These are phyloP conservation scores for Datura wrightii DNA, from an alignment of 257 asterid species.

Conservation along the genomic window DNA sequence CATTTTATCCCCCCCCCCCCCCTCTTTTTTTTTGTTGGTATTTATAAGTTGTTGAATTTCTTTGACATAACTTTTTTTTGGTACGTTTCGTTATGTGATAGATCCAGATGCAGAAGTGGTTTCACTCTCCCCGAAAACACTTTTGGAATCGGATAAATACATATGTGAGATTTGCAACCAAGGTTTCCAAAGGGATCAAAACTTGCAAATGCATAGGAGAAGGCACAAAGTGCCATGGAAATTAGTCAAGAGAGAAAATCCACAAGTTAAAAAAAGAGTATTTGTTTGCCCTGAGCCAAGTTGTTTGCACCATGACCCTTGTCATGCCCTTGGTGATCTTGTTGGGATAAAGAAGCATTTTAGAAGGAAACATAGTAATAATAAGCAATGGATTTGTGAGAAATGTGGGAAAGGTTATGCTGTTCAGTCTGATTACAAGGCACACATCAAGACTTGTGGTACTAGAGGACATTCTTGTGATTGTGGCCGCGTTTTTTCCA, in stretches of 20 bases:
- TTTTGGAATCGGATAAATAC: conserved; percentile 39
- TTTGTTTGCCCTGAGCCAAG: conserved; percentile 78
- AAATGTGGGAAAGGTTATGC: conserved; percentile 75
- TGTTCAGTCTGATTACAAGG: conserved; percentile 74
- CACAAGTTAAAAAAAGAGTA: conserved; percentile 63
- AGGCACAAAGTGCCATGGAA: conserved; percentile 42
- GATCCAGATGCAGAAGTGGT: conserved; percentile 44
- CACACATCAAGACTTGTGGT: conserved; percentile 79
- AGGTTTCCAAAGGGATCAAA: conserved; percentile 44
- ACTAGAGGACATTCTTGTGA: conserved; percentile 79
- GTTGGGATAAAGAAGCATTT: conserved; percentile 81
- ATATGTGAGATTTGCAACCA: conserved; percentile 43
- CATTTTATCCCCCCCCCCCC: too few relatives aligned
- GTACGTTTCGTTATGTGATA: neutral
- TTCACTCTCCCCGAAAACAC: conserved; percentile 38
- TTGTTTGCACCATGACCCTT: conserved; percentile 76
- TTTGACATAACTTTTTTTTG: neutral
- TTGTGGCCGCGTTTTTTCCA: conserved; percentile 76
- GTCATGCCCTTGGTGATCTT: conserved; percentile 79
- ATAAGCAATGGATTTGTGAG: conserved; percentile 75
- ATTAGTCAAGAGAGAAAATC: conserved; percentile 50
- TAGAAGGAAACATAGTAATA: conserved; percentile 70
- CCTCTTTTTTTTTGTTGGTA: neutral
- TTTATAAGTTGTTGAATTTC: neutral
- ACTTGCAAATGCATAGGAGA: conserved; percentile 43